Conservation (phyloP, 441 rosid species). For the Pelargonium australe region DNA sequence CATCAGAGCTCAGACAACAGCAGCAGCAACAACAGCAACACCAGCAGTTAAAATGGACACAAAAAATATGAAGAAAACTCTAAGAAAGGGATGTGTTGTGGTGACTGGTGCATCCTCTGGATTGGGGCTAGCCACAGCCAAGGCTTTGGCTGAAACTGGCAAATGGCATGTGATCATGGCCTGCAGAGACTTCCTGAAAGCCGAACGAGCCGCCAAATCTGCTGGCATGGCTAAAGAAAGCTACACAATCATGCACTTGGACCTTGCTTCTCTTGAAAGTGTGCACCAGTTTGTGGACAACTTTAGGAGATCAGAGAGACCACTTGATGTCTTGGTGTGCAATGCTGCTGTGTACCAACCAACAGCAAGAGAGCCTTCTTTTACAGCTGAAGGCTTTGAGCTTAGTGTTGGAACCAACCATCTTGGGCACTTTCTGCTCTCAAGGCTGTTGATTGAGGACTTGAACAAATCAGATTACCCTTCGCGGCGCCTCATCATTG, state of each 20-base stretch:
- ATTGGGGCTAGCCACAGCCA: slow-evolving; percentile 80
- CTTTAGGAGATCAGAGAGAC: slow-evolving; percentile 41
- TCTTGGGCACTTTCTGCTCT: slow-evolving; percentile 76
- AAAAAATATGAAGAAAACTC: slow-evolving; percentile 61
- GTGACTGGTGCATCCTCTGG: slow-evolving; percentile 95
- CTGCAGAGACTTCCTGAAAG: slow-evolving; percentile 75
- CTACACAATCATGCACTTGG: slow-evolving; percentile 76
- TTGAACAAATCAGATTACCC: slow-evolving; percentile 65
- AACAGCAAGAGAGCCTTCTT: slow-evolving; percentile 76
- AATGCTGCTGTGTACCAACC: slow-evolving; percentile 84
- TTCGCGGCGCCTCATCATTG: slow-evolving; percentile 72
- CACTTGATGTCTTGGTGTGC: slow-evolving; percentile 71
- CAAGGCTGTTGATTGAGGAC: slow-evolving; percentile 69
- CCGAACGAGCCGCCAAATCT: slow-evolving; percentile 73
- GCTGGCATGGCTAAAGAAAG: slow-evolving; percentile 67
- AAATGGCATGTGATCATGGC: slow-evolving; percentile 97
- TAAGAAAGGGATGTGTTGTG: slow-evolving; percentile 72
- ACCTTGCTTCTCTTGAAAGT: slow-evolving; percentile 77
- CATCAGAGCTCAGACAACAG: slow-evolving; percentile 64
- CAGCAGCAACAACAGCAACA: slow-evolving; percentile 52
- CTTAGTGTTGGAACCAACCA: slow-evolving; percentile 87
- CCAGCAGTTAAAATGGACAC: slow-evolving; percentile 47
- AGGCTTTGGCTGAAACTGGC: slow-evolving; percentile 86
- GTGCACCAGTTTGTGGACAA: slow-evolving; percentile 67
- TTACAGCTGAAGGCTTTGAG: slow-evolving; percentile 88